Conservation (phyloP, 2,329 filamentous ascomycete species). For the Pezicula radicicola region DNA sequence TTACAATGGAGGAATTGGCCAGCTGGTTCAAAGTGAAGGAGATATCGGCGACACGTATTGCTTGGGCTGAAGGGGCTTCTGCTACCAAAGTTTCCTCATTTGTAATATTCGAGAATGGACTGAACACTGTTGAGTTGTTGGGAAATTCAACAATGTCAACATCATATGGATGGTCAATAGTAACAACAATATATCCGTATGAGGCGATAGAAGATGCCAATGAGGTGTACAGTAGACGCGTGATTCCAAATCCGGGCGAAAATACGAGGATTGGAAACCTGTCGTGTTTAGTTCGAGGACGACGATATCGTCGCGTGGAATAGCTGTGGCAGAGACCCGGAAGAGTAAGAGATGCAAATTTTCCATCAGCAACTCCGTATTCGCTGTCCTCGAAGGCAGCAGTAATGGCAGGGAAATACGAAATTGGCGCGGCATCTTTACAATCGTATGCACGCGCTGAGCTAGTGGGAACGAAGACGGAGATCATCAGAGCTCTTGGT, state of each 20-base stretch:
- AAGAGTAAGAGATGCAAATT: background rate
- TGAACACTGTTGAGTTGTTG: constrained; percentile 26
- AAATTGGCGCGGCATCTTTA: background rate
- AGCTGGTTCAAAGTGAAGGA: constrained; percentile 26
- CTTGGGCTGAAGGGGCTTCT: constrained; percentile 3
- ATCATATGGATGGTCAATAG: constrained; percentile 42
- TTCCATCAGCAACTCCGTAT: too few species aligned
- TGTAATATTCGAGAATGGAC: background rate
- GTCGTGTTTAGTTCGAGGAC: background rate
- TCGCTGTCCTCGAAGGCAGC: constrained; percentile 17
- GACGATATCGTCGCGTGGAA: background rate
- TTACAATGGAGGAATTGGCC: background rate
- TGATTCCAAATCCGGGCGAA: constrained; percentile 32
- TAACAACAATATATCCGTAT: constrained; percentile 36
- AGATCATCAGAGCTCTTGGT: constrained; percentile 10
- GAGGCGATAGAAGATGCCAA: constrained; percentile 36
- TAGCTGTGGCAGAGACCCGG: background rate
- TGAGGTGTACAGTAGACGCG: constrained; percentile 36
- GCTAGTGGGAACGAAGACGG: constrained; percentile 13
- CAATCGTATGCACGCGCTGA: background rate
- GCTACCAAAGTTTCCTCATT: background rate
- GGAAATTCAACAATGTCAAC: constrained; percentile 37
- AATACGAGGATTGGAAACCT: constrained; percentile 26
- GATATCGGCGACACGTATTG: constrained; percentile 21
- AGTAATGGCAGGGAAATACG: constrained; percentile 24